Evolutionary conservation across 2,329 filamentous ascomycete species (phyloP), one percentile per base, ranked within the genome.

Genomic region (Penicillium polonicum): DNA sequence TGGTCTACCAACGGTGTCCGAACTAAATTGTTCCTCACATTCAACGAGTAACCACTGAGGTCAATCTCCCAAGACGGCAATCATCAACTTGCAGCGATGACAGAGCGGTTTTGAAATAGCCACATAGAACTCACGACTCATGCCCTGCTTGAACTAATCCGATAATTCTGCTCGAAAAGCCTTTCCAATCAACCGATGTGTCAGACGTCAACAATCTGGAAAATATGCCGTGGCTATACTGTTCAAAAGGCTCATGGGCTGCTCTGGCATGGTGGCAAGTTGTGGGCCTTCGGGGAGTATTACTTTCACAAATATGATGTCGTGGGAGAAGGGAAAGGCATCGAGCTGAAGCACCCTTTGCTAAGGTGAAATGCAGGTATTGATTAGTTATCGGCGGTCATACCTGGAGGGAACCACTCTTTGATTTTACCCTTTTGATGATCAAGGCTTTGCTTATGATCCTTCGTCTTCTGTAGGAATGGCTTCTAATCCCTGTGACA

Each of bases 61-160:
- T 23, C 13, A 33, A 33, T 31, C 19, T 10, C 39, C 42, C 45
- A 76, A 52, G 74, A 63, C 76, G 67, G 74, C 73, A 29, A 71
- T 77, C 41, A 65, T 77, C 33, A 76, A 76, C 56, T 62, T 76
- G 27, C 74, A 76, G 57, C 71, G 73, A 60, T 76, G 70, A 76
- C 58, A 31, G n/a, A 31, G 33, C 38, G 38, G 25, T 23, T 41
- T 51, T 48, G 27, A 38, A 48, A 29, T 36, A 29, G 36, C 33
- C 33, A 44, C 36, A 46, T 42, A 46, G 36, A 43, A 57, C 33
- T 57, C 49, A 52, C 42, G 48, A 57, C 42, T 57, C 35, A 46
- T 53, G 48, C 54, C 42, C 46, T 25, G 52, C 38, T 50, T 49
- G 23, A 48, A 56, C 33, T 39, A 42, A 48, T 51, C n/a, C 39